Conservation (phyloP, 805 yeast genomes). For the Candida succiphila region DNA sequence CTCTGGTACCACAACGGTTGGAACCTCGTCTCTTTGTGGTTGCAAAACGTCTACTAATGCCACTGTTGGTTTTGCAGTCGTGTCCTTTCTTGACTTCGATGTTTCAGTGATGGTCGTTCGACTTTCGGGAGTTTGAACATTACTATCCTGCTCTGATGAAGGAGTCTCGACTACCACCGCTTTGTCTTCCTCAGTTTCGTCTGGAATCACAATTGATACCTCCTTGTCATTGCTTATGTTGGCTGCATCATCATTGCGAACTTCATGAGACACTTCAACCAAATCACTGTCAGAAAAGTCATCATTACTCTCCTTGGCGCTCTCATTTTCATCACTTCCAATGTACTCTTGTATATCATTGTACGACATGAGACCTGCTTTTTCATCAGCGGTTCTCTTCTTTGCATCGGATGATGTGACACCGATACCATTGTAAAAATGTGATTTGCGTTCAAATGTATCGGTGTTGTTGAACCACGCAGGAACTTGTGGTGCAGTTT, state of each 20-base stretch:
- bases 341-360: conserved; percentile 31
- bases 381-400: conserved; percentile 27
- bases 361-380: conserved; percentile 43
- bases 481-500: conserved; percentile 16
- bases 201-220: background rate
- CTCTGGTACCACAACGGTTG: conserved; percentile 20
- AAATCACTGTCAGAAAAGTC: background rate
- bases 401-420: background rate
- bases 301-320: background rate
- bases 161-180: background rate
- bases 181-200: too few species aligned
- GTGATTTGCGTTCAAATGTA: background rate
- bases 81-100: background rate
- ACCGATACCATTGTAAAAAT: background rate
- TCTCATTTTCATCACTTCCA: conserved; percentile 8
- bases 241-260: background rate
- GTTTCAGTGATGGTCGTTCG: background rate
- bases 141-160: background rate
- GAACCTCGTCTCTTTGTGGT: conserved; percentile 1
- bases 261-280: background rate
- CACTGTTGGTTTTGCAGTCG: conserved; percentile 23
- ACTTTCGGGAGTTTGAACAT: background rate
- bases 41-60: background rate
- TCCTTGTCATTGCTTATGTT: background rate
- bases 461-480: conserved; percentile 18